Percentiles rank a stretch among this genome's conserved stretches.
Conservation (phyloP, 331 rosid species). For the Erythrophleum ivorense region DNA sequence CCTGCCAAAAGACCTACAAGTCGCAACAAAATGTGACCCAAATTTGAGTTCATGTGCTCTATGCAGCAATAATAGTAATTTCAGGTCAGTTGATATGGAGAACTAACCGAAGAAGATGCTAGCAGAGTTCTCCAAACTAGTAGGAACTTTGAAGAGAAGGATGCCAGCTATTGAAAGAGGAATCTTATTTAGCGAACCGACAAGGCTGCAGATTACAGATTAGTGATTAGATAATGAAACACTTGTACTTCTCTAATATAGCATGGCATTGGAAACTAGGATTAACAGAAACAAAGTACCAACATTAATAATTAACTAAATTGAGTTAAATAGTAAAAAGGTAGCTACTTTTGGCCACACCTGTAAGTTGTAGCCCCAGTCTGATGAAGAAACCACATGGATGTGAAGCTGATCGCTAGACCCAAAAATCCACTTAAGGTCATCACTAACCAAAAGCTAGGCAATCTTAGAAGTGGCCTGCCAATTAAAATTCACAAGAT, state of each 20-base stretch:
- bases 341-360: conserved; percentile 48
- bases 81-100: conserved; percentile 25
- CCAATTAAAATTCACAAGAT: conserved; percentile 38
- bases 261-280: conserved; percentile 22
- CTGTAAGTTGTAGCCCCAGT: conserved; percentile 99
- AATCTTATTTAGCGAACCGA: conserved; percentile 96
- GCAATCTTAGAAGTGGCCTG: conserved; percentile 94
- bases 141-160: conserved; percentile 86
- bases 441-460: conserved; percentile 91
- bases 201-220: conserved; percentile 73
- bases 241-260: conserved; percentile 6
- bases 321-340: conserved; percentile 19
- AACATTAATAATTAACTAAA: conserved; percentile 15
- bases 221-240: conserved; percentile 36
- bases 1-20: conserved; percentile 94
- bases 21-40: conserved; percentile 36
- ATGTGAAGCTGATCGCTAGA: conserved; percentile 96
- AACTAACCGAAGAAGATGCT: conserved; percentile 93
- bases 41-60: conserved; percentile 14
- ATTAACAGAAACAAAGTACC: not conserved
- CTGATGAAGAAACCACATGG: conserved; percentile 99
- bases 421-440: conserved; percentile 94
- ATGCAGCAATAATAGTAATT: not conserved
- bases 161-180: conserved; percentile 95
- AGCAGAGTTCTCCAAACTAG: conserved; percentile 88